Base-by-base conservation (phyloP, 441 rosid genomes). In the Kokia cookei region DNA sequence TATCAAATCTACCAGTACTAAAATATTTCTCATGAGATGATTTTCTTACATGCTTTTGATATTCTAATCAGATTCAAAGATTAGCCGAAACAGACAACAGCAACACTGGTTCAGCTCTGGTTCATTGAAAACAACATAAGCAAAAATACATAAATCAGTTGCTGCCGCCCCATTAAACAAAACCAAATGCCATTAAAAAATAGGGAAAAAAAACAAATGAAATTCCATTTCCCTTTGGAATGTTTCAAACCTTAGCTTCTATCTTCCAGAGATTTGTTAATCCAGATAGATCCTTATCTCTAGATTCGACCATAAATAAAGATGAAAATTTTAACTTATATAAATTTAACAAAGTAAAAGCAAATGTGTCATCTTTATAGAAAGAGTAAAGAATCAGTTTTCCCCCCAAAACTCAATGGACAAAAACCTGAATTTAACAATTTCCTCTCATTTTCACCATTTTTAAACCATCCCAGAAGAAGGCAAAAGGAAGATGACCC, bases 141-240 rank as follows among this genome's bases (percentile, higher is more conserved):
- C 65, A 35, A 63, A 74, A 78, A 73, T 32, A 58, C 51, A 75
- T 19, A 6, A 78, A 71, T 74, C 79, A 75, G 69, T 55, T 78
- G 57, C 22, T 7, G 86, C 82, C 40, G 40, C 69, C 82, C 76
- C 58, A 68, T 71, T 62, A 58, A 77, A 73, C 77, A 69, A 82
- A 54, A 72, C 47, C 47, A 64, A 64, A 79, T 71, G 48, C 14
- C 67, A 68, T 42, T 66, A 57, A 64, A 27, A 71, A 69, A 51
- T 3, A 2, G 5, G 15, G 1, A 6, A 32, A 74, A 74, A 57
- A 59, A 59, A 59, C 29, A 26, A 26, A 12, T 13, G 6, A 73
- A 73, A 26, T 7, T 57, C 26, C 71, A 71, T 76, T 62, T 68
- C 43, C 54, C 54, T 17, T n/a, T 51, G 75, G 55, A 78, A 51